Evolutionary conservation across 768 basidiomycete genomes (phyloP), one percentile per base, ranked within the genome.

Genomic region (Tephrocybe sp.): DNA sequence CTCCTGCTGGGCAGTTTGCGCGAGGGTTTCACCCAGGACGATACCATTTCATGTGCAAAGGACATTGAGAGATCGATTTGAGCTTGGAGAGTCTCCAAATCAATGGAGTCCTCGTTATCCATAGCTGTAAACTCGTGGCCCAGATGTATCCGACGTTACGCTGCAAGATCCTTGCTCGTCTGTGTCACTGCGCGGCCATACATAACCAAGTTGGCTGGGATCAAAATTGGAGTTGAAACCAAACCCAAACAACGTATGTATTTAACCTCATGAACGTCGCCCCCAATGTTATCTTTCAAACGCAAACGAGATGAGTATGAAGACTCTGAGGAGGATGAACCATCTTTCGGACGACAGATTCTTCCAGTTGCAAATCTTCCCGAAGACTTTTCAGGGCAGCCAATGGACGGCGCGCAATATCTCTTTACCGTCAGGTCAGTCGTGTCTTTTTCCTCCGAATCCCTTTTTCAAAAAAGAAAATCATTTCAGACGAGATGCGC

Each of bases 281-380:
- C n/a, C n/a, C 39, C 16, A 19, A 66, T 71, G 68, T 51, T 62
- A 42, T 52, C 65, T 19, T 57, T 55, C 58, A 87, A 86, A 67
- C 80, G 83, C 57, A 86, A 82, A 64, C 65, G 77, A 56, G 70
- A 73, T 4, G 72, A 79, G 10, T 38, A 61, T 2, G 75, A 77
- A 16, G 75, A 76, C 57, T 77, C 73, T 5, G 82, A 84, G 38
- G 78, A 80, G 7, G 86, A 88, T 0, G 82, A 84, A 43, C 71
- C 77, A 13, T 64, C 74, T 7, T 75, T 80, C 43, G 88, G 88
- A 36, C 80, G 69, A 54, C 88, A 90, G 65, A 86, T 79, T 21
- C 73, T 92, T 3, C 90, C 90, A 15, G 86, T 92, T n/a, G 89
- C 90, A 16, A 76, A 83, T 58, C 75, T 92, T 42, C 86, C 88